These are phyloP conservation scores for Phytophthora palmivora DNA, from an alignment of 352 stramenopile genomes.

Conservation along the genomic window DNA sequence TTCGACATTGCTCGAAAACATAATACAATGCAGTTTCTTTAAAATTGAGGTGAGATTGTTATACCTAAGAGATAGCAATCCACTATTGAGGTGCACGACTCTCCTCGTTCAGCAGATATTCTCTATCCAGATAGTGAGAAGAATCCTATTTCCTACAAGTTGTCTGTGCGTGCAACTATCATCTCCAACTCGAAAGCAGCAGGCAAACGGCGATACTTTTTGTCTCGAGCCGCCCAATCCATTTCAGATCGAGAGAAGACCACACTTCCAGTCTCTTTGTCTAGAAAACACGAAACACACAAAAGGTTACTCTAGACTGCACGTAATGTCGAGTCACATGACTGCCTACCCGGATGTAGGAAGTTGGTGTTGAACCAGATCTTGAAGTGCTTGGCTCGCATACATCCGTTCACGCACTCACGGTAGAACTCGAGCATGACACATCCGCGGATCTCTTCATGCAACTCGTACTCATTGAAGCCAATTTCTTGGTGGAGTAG, in stretches of 20 bases:
- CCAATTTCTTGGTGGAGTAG: constrained; percentile 60
- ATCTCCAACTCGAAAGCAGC: constrained; percentile 74
- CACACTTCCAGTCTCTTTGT: constrained; percentile 44
- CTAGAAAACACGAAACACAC: constrained; percentile 20
- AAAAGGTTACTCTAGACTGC: constrained; percentile 1
- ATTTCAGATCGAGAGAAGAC: constrained; percentile 58
- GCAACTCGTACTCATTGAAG: constrained; percentile 56
- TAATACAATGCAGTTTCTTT: constrained; percentile 1
- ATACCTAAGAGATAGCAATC: background rate
- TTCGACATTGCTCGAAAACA: background rate
- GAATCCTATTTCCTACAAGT: constrained; percentile 13
- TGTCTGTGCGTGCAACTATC: constrained; percentile 29
- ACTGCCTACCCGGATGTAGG: constrained; percentile 39
- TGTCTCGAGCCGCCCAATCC: constrained; percentile 73
- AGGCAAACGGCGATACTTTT: constrained; percentile 64
- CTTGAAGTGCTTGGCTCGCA: constrained; percentile 72
- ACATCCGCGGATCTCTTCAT: constrained; percentile 53
- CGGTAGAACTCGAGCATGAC: constrained; percentile 70
- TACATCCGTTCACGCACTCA: constrained; percentile 43
- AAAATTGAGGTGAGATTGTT: constrained; percentile 2
- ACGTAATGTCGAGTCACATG: background rate
- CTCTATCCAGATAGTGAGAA: background rate
- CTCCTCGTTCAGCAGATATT: background rate
- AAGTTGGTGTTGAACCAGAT: constrained; percentile 80
- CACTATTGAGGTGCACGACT: background rate